Evolutionary conservation across 31 red algal species (phyloP), one percentile per base, ranked within the genome.

Genomic region (Asparagopsis taxiformis): DNA sequence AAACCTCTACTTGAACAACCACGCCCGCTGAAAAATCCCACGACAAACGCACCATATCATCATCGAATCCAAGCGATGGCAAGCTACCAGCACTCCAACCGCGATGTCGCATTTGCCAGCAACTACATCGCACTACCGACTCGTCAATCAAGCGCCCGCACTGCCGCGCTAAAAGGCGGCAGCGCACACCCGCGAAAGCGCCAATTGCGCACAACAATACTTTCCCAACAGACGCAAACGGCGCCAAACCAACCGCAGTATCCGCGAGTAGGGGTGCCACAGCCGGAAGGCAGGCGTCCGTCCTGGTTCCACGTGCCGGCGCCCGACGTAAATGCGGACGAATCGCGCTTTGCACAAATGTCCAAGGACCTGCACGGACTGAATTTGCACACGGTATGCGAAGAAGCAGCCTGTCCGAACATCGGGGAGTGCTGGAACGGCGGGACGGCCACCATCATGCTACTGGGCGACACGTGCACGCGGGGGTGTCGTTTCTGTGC

Each of bases 341-440:
- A 83, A 28, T 82, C 80, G n/a, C 76, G 67, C n/a, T 81, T 58
- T 50, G 22, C 38, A 2, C 2, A 74, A 23, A 65, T 88, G 4
- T 54, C 56, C 34, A 39, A 58, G 16, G 59, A 59, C 19, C 38
- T 98, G 0, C 68, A 72, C 2, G 44, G 37, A 6, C 38, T 66
- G 7, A 20, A 54, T 33, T 75, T 98, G 51, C 65, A 88, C 66
- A 99, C 96, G 0, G 96, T 99, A 10, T 99, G 96, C 65, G 96
- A 99, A 72, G 96, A 99, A 66, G 96, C 96, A 26, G 58, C 63
- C 28, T 99, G 96, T 69, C 96, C 96, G 20, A 99, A 99, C 48
- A 88, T 99, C 55, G 91, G 91, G 23, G 96, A 94, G 29, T 99
- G 96, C 69, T 99, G 91, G 91, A 77, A 75, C 28, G 87, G 91